A percentile compares a stretch with the other conserved stretches of the same genome.
Evolutionary conservation across 805 yeast species (phyloP).

Genomic region (Suhomyces canberraensis): DNA sequence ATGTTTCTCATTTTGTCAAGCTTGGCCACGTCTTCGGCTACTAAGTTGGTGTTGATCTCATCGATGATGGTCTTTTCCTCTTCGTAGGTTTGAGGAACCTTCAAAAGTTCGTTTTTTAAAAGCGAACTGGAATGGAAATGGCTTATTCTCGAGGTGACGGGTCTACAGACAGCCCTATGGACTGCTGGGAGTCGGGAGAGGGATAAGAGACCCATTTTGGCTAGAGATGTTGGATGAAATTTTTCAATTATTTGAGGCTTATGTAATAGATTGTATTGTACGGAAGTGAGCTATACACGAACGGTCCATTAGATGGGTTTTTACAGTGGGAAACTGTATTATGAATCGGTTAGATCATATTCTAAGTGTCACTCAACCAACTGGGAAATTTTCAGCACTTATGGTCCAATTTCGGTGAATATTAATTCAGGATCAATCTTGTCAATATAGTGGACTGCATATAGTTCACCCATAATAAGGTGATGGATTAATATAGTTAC

Average conservation of each 20-base stretch:
- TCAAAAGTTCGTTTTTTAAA: conserved; percentile 8
- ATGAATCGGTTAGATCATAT: too few relatives aligned
- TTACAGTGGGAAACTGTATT: too few relatives aligned
- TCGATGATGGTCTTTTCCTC: conserved; percentile 72
- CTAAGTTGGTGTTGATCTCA: conserved; percentile 47
- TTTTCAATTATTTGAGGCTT: not conserved
- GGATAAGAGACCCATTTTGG: not conserved
- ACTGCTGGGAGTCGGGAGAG: not conserved
- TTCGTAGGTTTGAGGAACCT: conserved; percentile 49
- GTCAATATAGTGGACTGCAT: too few relatives aligned
- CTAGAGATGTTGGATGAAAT: not conserved
- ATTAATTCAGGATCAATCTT: too few relatives aligned
- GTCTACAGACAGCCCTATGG: not conserved
- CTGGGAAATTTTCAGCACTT: too few relatives aligned
- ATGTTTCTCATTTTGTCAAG: conserved; percentile 77
- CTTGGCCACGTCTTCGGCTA: conserved; percentile 50
- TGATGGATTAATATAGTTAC: too few relatives aligned
- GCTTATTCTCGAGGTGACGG: not conserved
- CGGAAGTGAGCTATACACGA: too few relatives aligned
- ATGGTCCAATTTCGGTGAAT: too few relatives aligned
- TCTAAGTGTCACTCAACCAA: too few relatives aligned
- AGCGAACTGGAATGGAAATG: conserved; percentile 3
- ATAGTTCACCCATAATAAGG: too few relatives aligned
- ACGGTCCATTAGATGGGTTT: too few relatives aligned
- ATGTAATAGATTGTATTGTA: too few relatives aligned